Base-by-base conservation (phyloP, 345 rosid genomes). In the Euphorbia pulcherrima region DNA sequence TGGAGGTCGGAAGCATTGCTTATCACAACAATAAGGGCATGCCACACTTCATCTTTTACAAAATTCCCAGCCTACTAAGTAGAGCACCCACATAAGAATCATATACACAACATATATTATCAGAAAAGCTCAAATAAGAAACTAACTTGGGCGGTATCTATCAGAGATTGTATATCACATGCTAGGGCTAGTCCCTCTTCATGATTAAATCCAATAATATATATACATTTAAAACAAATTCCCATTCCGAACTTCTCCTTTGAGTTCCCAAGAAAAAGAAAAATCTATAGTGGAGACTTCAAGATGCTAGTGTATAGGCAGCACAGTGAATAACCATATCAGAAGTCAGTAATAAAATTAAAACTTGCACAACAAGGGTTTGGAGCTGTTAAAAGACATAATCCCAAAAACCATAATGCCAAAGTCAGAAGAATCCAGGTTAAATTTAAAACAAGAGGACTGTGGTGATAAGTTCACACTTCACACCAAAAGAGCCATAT, bases 11-110 rank as follows among this genome's bases (percentile, higher is more conserved):
- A 72, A 65, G 97, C 96, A 81, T 90, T 95, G 85, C 92, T 88
- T 77, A 95, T 90, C 67, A 87, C 93, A 75, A 92, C 96, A 76
- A 95, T 80, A 72, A 95, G 95, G 64, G 87, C 93, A 82, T 92
- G 89, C 92, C 99, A 95, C 29, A 92, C 97, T 77, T 95, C 99
- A 87, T 89, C 96, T 79, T 92, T 95, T 63, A 95, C 97, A 80
- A 89, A 90, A 78, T 86, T 88, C 81, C 99, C 97, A 85, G 99
- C 97, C 99, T 95, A 79, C 84, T 70, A 86, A 74, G 80, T 83
- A 75, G 39, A 35, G 53, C 20, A 65, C 23, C 47, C 39, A 48
- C 33, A 58, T 75, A 37, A 75, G 57, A 59, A 74, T 10, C 46
- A 57, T 27, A 35, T 30, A n/a, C 27, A 13, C n/a, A 1, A 24